phyloP scores from a whole-genome alignment of 192 early-diverging fungal genomes.

The Coemansia erecta region DNA sequence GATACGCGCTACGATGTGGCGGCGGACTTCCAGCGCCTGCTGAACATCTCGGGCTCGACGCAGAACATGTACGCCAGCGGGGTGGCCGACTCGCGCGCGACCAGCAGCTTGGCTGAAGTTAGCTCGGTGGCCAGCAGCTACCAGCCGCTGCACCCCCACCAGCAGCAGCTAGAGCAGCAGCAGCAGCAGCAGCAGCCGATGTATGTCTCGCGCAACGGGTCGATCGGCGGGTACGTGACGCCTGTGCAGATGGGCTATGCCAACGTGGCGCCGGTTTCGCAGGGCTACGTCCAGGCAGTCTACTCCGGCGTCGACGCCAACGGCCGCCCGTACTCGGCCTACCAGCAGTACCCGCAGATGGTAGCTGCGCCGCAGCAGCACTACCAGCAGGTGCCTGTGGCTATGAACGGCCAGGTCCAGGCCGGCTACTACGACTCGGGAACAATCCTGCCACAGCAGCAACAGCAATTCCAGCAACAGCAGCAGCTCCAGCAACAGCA shows the following conservation, averaged over 20 bases:
- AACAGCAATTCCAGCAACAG: too few relatives aligned
- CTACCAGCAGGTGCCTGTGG: too few relatives aligned
- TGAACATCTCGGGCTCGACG: conserved; percentile 18
- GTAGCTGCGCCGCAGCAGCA: conserved; percentile 4
- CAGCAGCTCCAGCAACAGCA: too few relatives aligned
- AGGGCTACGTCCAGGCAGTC: conserved; percentile 8
- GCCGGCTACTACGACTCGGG: conserved; percentile 28
- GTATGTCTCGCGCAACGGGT: conserved; percentile 4
- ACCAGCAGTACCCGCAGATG: background rate
- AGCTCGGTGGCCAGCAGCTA: background rate
- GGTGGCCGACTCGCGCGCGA: background rate
- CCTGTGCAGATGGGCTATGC: conserved; percentile 3
- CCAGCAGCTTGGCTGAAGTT: conserved; percentile 1
- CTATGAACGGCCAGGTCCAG: conserved; percentile 2
- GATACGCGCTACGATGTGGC: conserved; percentile 26
- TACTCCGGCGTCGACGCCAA: conserved; percentile 21
- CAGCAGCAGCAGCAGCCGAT: conserved; percentile 11
- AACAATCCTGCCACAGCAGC: too few relatives aligned
- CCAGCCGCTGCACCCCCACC: background rate
- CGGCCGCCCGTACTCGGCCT: conserved; percentile 23
- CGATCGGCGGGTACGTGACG: conserved; percentile 1
- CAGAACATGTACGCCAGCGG: conserved; percentile 6
- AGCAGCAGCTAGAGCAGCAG: conserved; percentile 1
- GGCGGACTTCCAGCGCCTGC: conserved; percentile 33
- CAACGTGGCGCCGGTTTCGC: background rate